These are phyloP conservation scores for Polytrichum commune DNA, from an alignment of 225 moss, liverwort and hornwort species.

Conservation along the genomic window DNA sequence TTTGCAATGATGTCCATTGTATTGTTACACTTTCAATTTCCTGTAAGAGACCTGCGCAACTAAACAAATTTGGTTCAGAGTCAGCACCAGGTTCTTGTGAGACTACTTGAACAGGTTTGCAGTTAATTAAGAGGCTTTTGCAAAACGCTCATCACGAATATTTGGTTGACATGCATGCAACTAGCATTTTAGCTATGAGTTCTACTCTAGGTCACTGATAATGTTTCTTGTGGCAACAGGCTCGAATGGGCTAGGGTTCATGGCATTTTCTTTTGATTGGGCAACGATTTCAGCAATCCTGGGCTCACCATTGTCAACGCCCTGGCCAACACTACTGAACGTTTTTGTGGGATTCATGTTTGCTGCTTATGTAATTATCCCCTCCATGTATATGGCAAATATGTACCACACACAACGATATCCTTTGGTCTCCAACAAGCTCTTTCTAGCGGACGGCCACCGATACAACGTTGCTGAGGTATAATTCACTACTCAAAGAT, in stretches of 20 bases:
- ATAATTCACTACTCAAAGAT: too few relatives aligned
- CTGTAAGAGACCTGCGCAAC: too few relatives aligned
- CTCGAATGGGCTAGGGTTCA: slow-evolving; percentile 57
- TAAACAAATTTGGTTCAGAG: too few relatives aligned
- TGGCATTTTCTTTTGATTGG: slow-evolving; percentile 63
- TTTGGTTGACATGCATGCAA: too few relatives aligned
- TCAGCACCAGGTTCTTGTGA: too few relatives aligned
- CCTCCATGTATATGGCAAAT: slow-evolving; percentile 42
- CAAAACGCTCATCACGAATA: too few relatives aligned
- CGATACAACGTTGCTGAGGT: slow-evolving; percentile 60
- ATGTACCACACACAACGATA: slow-evolving; percentile 52
- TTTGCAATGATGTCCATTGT: too few relatives aligned
- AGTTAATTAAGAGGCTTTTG: too few relatives aligned
- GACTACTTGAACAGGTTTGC: too few relatives aligned
- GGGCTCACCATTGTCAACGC: slow-evolving; percentile 63
- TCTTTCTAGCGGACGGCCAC: slow-evolving; percentile 54
- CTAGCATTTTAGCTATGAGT: too few relatives aligned
- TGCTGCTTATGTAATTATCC: slow-evolving; percentile 51
- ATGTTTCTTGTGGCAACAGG: slow-evolving; percentile 28
- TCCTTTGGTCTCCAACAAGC: slow-evolving; percentile 71
- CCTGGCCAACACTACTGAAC: slow-evolving; percentile 67
- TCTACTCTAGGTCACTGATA: too few relatives aligned
- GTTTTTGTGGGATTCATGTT: slow-evolving; percentile 60
- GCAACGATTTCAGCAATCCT: slow-evolving; percentile 72
- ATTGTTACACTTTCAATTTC: too few relatives aligned